Base-by-base conservation (phyloP, 164 flowering plant species). In the Nelumbo lutea region DNA sequence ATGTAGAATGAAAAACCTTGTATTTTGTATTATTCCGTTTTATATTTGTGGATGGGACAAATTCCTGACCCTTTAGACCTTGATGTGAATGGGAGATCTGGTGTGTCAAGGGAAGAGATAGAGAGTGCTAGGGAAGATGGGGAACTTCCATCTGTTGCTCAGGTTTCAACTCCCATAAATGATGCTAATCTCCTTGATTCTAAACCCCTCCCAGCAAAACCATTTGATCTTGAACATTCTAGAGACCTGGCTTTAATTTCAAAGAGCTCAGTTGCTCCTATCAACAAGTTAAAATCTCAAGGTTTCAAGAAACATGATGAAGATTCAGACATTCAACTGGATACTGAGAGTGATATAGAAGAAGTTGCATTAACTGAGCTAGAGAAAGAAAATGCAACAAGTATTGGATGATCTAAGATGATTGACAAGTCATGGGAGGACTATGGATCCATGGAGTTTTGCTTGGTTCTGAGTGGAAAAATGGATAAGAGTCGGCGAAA, bases 81-180 rank as follows among this genome's bases (percentile, higher is more conserved):
- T 75, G 84, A 80, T 66, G 59, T 58, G 62, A 80, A 76, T 72
- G 89, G 70, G 69, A 77, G 75, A 65, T 61, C 76, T 70, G 88
- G 74, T 65, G 61, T 61, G 52, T 79, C 86, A 65, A 93, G 78
- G 68, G 90, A 87, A 70, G 91, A 84, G 68, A 58, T 75, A 39
- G 97, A 87, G 66, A 65, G 72, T 78, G 70, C 77, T 15, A 84
- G 86, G 79, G 97, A 95, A 79, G 98, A 95, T 84, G 99, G 98
- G 61, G 99, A 95, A 78, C 94, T 95, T 76, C 97, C 98, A 43
- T 80, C 91, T 68, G 61, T 85, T 48, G 65, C 76, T 76, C 81
- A 81, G 55, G 78, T 56, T 74, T 50, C 84, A 42, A 51, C 81
- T 61, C 72, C 62, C 38, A 45, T 42, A 27, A 83, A 66, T 73